These are phyloP conservation scores for Pyrus pyrifolia DNA, from an alignment of 306 rosid genomes.

Conservation along the genomic window DNA sequence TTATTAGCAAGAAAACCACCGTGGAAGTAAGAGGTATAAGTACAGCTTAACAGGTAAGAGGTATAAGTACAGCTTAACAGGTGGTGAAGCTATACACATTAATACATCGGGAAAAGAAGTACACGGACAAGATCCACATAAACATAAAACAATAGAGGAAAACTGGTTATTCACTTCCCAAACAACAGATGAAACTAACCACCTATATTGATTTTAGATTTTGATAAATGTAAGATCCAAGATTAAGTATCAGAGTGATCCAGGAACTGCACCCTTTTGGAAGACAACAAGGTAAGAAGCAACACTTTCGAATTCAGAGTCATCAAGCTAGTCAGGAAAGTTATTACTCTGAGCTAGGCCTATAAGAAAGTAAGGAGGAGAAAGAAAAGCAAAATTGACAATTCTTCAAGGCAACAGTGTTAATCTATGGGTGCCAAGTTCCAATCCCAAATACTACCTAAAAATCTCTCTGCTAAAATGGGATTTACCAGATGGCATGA, in stretches of 20 bases:
- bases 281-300: background rate
- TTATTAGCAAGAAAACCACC: background rate
- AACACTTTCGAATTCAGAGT: background rate
- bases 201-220: background rate
- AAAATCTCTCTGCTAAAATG: background rate
- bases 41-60: background rate
- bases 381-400: background rate
- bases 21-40: background rate
- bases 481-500: background rate
- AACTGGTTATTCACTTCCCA: background rate
- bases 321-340: background rate
- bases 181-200: background rate
- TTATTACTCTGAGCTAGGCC: background rate
- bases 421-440: background rate
- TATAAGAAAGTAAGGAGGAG: background rate
- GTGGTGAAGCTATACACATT: background rate
- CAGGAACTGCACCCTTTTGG: background rate
- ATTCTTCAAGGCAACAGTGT: background rate
- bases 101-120: background rate
- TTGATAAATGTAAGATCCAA: background rate
- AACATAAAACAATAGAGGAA: background rate
- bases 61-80: background rate
- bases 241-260: background rate
- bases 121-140: background rate
- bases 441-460: background rate